These are phyloP conservation scores for Penicillium chermesinum DNA, from an alignment of 495 filamentous ascomycete genomes.

Conservation along the genomic window DNA sequence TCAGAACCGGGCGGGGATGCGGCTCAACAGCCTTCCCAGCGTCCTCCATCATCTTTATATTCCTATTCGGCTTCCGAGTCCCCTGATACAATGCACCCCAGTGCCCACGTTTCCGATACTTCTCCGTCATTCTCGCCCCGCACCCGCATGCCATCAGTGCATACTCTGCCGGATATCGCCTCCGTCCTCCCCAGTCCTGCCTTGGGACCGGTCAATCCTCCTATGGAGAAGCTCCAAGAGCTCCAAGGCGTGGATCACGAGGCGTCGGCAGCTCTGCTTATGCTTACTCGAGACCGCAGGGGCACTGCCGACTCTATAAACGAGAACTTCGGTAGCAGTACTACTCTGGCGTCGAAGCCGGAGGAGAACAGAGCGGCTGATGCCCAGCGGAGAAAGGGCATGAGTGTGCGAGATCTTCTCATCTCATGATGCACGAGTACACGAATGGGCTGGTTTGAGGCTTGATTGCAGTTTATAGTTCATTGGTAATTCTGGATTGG, in stretches of 20 bases:
- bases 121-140: slow-evolving; percentile 39
- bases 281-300: slow-evolving; percentile 69
- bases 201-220: slow-evolving; percentile 27
- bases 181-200: slow-evolving; percentile 42
- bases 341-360: slow-evolving; percentile 5
- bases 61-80: slow-evolving; percentile 34
- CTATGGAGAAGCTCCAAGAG: slow-evolving; percentile 23
- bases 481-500: too few species aligned
- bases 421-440: slow-evolving; percentile 41
- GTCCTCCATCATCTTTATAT: slow-evolving; percentile 16
- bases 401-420: slow-evolving; percentile 78
- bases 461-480: too few species aligned
- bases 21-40: slow-evolving; percentile 8
- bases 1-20: slow-evolving; percentile 15
- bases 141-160: slow-evolving; percentile 28
- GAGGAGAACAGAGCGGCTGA: slow-evolving; percentile 11
- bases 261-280: slow-evolving; percentile 72
- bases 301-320: slow-evolving; percentile 32
- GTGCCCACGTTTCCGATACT: slow-evolving; percentile 22
- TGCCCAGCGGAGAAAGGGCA: slow-evolving; percentile 41
- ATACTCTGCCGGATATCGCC: slow-evolving; percentile 22
- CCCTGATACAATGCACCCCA: slow-evolving; percentile 27
- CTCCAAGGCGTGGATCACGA: slow-evolving; percentile 61
- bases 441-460: background rate
- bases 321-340: slow-evolving; percentile 18